Conservation (phyloP, 192 early-diverging fungal genomes). For the Oehlia diaphana region DNA sequence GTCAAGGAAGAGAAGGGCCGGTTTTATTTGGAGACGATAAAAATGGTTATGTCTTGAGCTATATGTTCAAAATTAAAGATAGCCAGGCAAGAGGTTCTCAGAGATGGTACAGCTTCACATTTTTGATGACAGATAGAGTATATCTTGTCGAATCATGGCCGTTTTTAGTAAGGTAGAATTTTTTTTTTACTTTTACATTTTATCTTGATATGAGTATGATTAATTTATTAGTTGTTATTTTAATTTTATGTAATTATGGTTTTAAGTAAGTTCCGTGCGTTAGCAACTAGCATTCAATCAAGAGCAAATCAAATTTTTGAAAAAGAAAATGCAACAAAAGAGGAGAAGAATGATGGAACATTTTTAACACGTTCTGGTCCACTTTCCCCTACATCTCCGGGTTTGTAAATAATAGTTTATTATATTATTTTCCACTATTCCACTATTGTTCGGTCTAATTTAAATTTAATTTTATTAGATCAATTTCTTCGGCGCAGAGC, state of each 20-base stretch:
- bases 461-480: conserved; percentile 34
- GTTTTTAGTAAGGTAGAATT: conserved; percentile 59
- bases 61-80: conserved; percentile 70
- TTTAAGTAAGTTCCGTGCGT: conserved; percentile 54
- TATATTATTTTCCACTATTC: neutral
- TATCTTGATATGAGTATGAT: neutral
- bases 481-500: conserved; percentile 53
- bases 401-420: conserved; percentile 19
- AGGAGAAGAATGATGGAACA: conserved; percentile 26
- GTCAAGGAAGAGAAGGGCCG: conserved; percentile 63
- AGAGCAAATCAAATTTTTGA: conserved; percentile 47
- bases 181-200: neutral
- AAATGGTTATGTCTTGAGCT: conserved; percentile 68
- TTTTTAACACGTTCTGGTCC: conserved; percentile 33
- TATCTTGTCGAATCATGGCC: conserved; percentile 69
- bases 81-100: conserved; percentile 63
- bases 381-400: conserved; percentile 42
- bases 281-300: conserved; percentile 50
- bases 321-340: conserved; percentile 39
- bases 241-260: neutral
- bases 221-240: neutral
- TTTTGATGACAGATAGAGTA: conserved; percentile 64
- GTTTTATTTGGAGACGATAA: conserved; percentile 70
- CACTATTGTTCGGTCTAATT: neutral
- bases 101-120: conserved; percentile 61